A percentile compares a stretch with the other conserved stretches of the same genome.
These are phyloP conservation scores for Gillenia trifoliata DNA, from an alignment of 306 rosid genomes.

Conservation along the genomic window DNA sequence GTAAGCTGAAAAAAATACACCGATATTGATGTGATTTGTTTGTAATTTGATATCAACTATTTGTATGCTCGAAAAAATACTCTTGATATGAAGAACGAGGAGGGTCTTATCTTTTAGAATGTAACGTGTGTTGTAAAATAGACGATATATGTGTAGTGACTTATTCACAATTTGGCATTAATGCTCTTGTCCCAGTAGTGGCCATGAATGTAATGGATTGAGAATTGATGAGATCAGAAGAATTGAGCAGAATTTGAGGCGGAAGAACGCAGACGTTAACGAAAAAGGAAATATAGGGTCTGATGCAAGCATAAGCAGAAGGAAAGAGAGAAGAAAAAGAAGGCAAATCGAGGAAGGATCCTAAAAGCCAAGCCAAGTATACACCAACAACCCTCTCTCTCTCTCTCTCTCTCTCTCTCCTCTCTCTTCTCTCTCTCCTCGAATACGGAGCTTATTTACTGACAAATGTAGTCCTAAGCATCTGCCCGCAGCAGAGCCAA, in stretches of 20 bases:
- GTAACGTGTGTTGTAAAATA: too few relatives aligned
- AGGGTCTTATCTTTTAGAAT: too few relatives aligned
- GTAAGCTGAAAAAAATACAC: too few relatives aligned
- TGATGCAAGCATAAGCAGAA: slow-evolving; percentile 10
- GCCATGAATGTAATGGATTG: slow-evolving; percentile 34
- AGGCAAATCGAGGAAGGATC: slow-evolving; percentile 19
- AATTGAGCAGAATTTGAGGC: neutral
- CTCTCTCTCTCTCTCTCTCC: too few relatives aligned
- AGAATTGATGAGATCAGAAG: neutral
- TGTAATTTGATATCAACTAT: too few relatives aligned
- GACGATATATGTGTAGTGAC: too few relatives aligned
- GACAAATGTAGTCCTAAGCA: too few relatives aligned
- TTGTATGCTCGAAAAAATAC: too few relatives aligned
- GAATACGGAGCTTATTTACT: neutral
- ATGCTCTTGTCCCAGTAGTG: slow-evolving; percentile 56
- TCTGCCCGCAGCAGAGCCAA: too few relatives aligned
- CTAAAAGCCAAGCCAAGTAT: neutral
- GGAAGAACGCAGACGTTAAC: slow-evolving; percentile 9
- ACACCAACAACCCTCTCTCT: slow-evolving; percentile 5
- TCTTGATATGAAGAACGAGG: too few relatives aligned
- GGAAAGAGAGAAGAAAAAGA: neutral
- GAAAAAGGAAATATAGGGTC: neutral
- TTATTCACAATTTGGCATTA: slow-evolving; percentile 61
- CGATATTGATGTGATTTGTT: too few relatives aligned
- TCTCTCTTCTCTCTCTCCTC: neutral